Evolutionary conservation across 1,284 basidiomycete species (phyloP), one percentile per base, ranked within the genome.

Genomic region (Pseudozyma pruni): DNA sequence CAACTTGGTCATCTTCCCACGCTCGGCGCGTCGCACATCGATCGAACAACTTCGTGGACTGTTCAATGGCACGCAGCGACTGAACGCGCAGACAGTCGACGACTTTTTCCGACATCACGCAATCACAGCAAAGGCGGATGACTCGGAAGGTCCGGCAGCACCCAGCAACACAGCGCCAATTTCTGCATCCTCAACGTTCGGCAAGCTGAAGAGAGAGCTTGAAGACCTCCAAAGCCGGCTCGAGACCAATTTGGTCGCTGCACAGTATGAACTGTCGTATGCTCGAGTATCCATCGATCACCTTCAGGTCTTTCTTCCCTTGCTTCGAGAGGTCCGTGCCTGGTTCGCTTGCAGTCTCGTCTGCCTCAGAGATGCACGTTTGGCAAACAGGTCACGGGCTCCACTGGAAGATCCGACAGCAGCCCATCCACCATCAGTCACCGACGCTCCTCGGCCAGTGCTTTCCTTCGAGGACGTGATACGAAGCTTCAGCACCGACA

Each of bases 271-370:
- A 32, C 7, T 80, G 19, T 41, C 58, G 0, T 72, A 58, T 40
- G 47, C 66, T 1, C 55, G 72, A 6, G 50, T 81, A 8, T 64
- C 73, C 16, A 39, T 72, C 13, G 33, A n/a, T 4, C 48, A 67
- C 6, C 41, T 64, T 33, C 46, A 45, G 16, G 45, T 55, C 4
- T 54, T 75, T 1, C 47, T 72, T 8, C 37, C 52, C 8, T 41
- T 61, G 10, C 33, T 80, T 13, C 39, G 45, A 3, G 44, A 69
- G 22, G 53, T 74, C 19, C 53, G 61, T 2, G 66, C 59, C 1
- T 80, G 79, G 79, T 53, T 75, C 34, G 51, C 57, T 6, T 76
- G 76, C 42, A 52, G 53, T 33, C 40, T 60, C n/a, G 45, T 37
- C 29, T 59, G 62, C 27, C 38, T 55, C 10, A 34, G 46, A 20